Evolutionary conservation across 2,329 filamentous ascomycete species (phyloP).

Genomic region (Mycosphaerella arachidis): DNA sequence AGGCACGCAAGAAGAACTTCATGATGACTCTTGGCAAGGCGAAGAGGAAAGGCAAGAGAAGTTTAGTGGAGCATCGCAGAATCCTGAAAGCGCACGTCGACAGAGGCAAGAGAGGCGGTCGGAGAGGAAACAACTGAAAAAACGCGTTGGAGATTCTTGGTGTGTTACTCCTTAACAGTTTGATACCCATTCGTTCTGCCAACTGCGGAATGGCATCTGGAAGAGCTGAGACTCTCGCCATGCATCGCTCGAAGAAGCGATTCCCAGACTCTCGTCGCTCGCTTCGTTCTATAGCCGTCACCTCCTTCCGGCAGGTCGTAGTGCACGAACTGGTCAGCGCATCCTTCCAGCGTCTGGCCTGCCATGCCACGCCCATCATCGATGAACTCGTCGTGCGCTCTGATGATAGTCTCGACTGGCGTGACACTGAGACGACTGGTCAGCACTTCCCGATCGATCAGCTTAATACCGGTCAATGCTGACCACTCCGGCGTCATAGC

Average conservation of each 20-base stretch:
- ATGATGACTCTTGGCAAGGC: conserved; percentile 97
- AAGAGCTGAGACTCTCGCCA: conserved; percentile 40
- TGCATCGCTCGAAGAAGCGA: conserved; percentile 45
- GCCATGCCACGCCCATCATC: conserved; percentile 38
- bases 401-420: conserved; percentile 42
- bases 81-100: conserved; percentile 77
- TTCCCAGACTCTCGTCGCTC: conserved; percentile 48
- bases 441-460: conserved; percentile 40
- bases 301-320: conserved; percentile 35
- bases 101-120: conserved; percentile 76
- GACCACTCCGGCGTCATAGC: conserved; percentile 37
- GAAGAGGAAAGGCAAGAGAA: conserved; percentile 90
- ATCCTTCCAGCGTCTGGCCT: conserved; percentile 46
- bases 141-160: background rate
- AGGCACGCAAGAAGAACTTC: conserved; percentile 96
- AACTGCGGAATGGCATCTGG: conserved; percentile 36
- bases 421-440: conserved; percentile 29
- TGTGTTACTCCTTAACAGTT: background rate
- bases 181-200: conserved; percentile 4
- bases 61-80: conserved; percentile 78
- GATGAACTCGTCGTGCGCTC: conserved; percentile 45
- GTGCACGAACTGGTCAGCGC: conserved; percentile 40
- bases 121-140: conserved; percentile 60
- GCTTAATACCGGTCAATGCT: conserved; percentile 29
- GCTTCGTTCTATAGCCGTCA: conserved; percentile 41